These are phyloP conservation scores for Cyathus striatus DNA, from an alignment of 768 basidiomycete species.

Conservation along the genomic window DNA sequence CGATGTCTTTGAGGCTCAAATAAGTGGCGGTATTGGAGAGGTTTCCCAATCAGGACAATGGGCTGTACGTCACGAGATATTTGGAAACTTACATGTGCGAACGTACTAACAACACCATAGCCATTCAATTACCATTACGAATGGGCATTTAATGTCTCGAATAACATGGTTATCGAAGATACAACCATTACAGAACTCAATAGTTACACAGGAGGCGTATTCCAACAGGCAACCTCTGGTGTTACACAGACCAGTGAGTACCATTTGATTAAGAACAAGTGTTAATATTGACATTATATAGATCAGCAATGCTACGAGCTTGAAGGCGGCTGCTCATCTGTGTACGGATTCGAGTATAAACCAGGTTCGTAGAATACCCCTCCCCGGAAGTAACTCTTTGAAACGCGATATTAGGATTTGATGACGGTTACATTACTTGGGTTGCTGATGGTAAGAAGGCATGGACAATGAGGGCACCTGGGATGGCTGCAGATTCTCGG, in stretches of 20 bases:
- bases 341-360: constrained; percentile 81
- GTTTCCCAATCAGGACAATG: constrained; percentile 87
- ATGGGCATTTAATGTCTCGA: constrained; percentile 63
- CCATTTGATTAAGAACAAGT: background rate
- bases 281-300: constrained; percentile 13
- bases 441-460: constrained; percentile 52
- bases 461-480: constrained; percentile 68
- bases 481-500: constrained; percentile 47
- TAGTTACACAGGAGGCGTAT: constrained; percentile 67
- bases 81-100: constrained; percentile 2
- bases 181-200: constrained; percentile 49
- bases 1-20: constrained; percentile 80
- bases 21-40: constrained; percentile 34
- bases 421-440: constrained; percentile 75
- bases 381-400: background rate
- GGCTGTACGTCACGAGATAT: constrained; percentile 43
- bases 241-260: constrained; percentile 53
- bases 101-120: constrained; percentile 23
- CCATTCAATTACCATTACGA: constrained; percentile 73
- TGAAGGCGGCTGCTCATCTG: constrained; percentile 46
- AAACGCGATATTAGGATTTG: constrained; percentile 28
- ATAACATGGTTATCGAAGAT: constrained; percentile 55
- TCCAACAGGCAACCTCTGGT: constrained; percentile 80
- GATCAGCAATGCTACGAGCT: constrained; percentile 70
- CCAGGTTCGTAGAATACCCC: constrained; percentile 37